A percentile compares a stretch with the other conserved stretches of the same genome.
These are phyloP conservation scores for Oidium heveae DNA, from an alignment of 2,329 filamentous ascomycete genomes.

Conservation along the genomic window DNA sequence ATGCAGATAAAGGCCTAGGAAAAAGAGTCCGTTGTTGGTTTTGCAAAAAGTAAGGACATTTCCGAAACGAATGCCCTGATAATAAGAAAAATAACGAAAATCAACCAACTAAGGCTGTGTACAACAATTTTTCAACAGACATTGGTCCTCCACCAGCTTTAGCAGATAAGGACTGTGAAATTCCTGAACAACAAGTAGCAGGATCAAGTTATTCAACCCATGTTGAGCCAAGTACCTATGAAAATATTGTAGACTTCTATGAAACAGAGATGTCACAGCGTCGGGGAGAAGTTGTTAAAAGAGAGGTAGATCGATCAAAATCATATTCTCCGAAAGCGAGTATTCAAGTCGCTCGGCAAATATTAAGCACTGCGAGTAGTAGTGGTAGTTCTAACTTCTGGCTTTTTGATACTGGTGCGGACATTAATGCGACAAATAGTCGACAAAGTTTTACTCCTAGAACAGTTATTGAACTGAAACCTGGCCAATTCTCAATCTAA, in stretches of 20 bases:
- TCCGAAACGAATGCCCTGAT: not conserved
- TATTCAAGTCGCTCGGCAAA: not conserved
- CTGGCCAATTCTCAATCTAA: not conserved
- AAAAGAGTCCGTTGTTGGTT: not conserved
- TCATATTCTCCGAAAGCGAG: too few relatives aligned
- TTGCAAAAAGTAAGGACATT: not conserved
- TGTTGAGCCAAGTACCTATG: not conserved
- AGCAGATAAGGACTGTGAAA: not conserved
- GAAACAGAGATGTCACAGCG: not conserved
- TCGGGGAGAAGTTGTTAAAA: too few relatives aligned
- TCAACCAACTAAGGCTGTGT: not conserved
- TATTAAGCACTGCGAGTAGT: not conserved
- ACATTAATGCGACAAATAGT: not conserved
- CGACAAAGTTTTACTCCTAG: not conserved
- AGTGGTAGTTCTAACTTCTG: not conserved
- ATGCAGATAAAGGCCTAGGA: not conserved
- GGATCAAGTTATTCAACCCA: not conserved
- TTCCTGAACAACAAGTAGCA: not conserved
- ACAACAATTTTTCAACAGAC: not conserved
- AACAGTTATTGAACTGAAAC: not conserved
- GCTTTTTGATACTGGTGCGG: slow-evolving; percentile 1
- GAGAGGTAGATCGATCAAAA: too few relatives aligned
- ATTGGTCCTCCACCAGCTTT: not conserved
- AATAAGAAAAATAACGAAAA: not conserved
- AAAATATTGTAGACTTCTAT: not conserved